Evolutionary conservation across 768 basidiomycete species (phyloP), one percentile per base, ranked within the genome.

Genomic region (Phanerochaete sordida): DNA sequence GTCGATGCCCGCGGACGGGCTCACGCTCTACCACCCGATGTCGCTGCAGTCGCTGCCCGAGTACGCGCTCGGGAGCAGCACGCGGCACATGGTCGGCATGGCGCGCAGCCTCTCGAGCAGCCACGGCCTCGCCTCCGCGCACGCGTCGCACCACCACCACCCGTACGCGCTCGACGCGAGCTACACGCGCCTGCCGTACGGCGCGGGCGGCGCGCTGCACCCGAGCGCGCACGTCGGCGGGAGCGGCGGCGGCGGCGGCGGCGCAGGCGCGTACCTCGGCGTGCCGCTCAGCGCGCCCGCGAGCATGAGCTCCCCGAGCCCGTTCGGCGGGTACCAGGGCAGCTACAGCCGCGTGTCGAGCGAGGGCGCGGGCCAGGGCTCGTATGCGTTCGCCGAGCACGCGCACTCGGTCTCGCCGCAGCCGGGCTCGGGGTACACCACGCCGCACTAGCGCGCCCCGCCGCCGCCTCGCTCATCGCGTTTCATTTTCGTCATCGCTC

Each of bases 11-110:
- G 79, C 87, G 23, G 89, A 91, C 65, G 78, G 81, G 61, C 75
- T 91, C 27, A 87, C 89, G 68, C 78, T 92, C 43, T 91, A 90
- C 70, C 87, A 88, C 66, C 90, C 90, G 13, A 85, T 91, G 83
- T 84, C 87, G 8, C 81, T 91, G 24, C 88, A 89, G 70, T 84
- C 85, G 24, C 66, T 75, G 53, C 62, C 71, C 35, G 68, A 65
- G 46, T 66, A 57, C 60, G 59, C 54, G 49, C 57, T 61, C 45
- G 60, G 54, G 15, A 37, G 65, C 35, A 52, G 39, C 31, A 69
- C 69, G 23, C 68, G 69, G 16, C 69, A 70, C 57, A 64, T 70
- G 64, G 69, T 68, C 60, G 61, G 65, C 64, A 68, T 70, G 65
- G 52, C 67, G 26, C 67, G 69, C 59, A 64, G 62, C 48, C 62